Evolutionary conservation across 306 rosid species (phyloP).

Genomic region (Phaseolus lunatus): DNA sequence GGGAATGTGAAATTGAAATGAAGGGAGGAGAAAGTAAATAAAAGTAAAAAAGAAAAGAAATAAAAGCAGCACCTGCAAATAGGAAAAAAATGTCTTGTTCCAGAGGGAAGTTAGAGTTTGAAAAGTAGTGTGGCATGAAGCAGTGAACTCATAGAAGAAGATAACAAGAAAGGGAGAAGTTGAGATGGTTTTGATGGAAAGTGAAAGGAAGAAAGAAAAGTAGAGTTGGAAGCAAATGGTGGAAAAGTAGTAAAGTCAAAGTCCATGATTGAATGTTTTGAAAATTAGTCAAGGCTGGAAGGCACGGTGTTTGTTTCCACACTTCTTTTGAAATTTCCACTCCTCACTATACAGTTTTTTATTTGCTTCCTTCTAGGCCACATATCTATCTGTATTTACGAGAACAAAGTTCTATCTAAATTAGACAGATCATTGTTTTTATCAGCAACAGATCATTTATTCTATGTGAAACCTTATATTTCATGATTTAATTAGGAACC

Average conservation of each 20-base stretch:
- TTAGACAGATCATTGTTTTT: no score
- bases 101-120: slow-evolving; percentile 43
- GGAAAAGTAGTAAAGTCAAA: slow-evolving; percentile 89
- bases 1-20: slow-evolving; percentile 5
- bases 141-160: not conserved
- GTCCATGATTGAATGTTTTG: slow-evolving; percentile 56
- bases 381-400: no score
- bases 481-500: no score
- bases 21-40: not conserved
- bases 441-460: no score
- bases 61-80: slow-evolving; percentile 44
- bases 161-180: not conserved
- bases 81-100: slow-evolving; percentile 31
- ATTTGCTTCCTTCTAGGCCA: no score
- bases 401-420: no score
- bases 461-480: no score
- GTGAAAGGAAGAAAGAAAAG: slow-evolving; percentile 34
- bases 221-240: slow-evolving; percentile 38
- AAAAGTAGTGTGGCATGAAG: slow-evolving; percentile 52
- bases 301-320: slow-evolving; percentile 57
- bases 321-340: not conserved
- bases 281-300: slow-evolving; percentile 69
- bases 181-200: slow-evolving; percentile 34
- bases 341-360: not conserved
- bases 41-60: not conserved